phyloP scores from a whole-genome alignment of 257 asterid species.

The Penstemon newberryi region DNA sequence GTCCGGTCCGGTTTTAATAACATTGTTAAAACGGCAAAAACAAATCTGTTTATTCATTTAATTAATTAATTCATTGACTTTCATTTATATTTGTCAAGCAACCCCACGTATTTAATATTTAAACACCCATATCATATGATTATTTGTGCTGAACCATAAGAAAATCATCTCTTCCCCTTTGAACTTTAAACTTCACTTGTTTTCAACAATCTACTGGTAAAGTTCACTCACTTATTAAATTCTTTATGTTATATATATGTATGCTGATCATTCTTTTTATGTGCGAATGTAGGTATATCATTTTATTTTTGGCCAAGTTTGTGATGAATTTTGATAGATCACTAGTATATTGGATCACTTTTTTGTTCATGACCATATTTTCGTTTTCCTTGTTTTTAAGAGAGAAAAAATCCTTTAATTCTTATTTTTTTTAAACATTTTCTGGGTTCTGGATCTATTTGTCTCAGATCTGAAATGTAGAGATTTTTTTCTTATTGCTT shows the following conservation, averaged over 20 bases:
- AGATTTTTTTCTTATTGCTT: not conserved
- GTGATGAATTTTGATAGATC: conserved; percentile 18
- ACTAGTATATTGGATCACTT: conserved; percentile 8
- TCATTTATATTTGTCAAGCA: too few species aligned
- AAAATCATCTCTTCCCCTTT: not conserved
- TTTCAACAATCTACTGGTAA: conserved; percentile 33
- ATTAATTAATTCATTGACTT: too few species aligned
- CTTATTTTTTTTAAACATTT: not conserved
- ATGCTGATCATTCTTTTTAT: conserved; percentile 3
- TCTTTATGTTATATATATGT: not conserved
- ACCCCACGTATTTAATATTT: too few species aligned
- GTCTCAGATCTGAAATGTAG: not conserved
- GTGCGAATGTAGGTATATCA: not conserved
- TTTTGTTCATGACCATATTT: not conserved
- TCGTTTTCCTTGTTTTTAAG: conserved; percentile 1
- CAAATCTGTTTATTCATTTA: too few species aligned
- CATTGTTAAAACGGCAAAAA: too few species aligned
- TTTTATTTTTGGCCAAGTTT: not conserved
- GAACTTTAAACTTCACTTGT: conserved; percentile 15
- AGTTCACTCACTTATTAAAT: not conserved
- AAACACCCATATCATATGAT: too few species aligned
- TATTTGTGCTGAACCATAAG: not conserved
- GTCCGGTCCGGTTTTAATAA: too few species aligned
- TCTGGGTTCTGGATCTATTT: conserved; percentile 11
- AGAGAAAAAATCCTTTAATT: not conserved